Evolutionary conservation across 2,329 filamentous ascomycete genomes (phyloP), one percentile per base, ranked within the genome.

Genomic region (Pseudopyrenochaeta lycopersici): DNA sequence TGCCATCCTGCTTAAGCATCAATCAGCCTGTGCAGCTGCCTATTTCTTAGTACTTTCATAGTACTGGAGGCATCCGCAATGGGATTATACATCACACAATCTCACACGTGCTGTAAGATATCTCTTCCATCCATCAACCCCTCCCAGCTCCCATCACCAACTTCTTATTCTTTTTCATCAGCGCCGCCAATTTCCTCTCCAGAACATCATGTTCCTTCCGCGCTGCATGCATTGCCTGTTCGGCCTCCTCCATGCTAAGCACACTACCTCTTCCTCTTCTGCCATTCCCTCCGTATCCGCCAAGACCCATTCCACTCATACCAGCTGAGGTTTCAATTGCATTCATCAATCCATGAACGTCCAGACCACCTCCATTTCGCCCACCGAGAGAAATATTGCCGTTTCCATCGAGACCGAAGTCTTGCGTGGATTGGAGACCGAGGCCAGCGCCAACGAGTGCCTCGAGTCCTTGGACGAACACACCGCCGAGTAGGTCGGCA

Each of bases 121-220:
- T 7, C 7, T 36, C 14, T 36, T 15, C 10, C 7, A 36, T 4
- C 7, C 36, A 31, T 21, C 11, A 20, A 31, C 35, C 46, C 18
- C 46, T 41, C 9, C 23, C 27, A 20, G n/a, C n/a, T n/a, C 56
- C 56, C 18, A 42, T 20, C 23, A 44, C 53, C 46, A 72, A n/a
- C 58, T 71, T 74, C 56, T 64, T 69, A 43, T 76, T 76, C 62
- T 73, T 67, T 63, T 75, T 76, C 54, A 75, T 68, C n/a, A 74
- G 44, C 12, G 52, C 66, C 3, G 63, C 64, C 21, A 76, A 45
- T 53, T 72, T 76, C 62, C 75, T 74, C 51, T 76, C 74, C 47
- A 74, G 40, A 18, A 66, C 66, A 53, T 76, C 73, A 27, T 74
- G 65, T 27, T 76, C 73, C 55, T 73, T 71, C 57, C 64, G 68